These are phyloP conservation scores for Citrus maxima DNA, from an alignment of 345 rosid genomes.

Conservation along the genomic window DNA sequence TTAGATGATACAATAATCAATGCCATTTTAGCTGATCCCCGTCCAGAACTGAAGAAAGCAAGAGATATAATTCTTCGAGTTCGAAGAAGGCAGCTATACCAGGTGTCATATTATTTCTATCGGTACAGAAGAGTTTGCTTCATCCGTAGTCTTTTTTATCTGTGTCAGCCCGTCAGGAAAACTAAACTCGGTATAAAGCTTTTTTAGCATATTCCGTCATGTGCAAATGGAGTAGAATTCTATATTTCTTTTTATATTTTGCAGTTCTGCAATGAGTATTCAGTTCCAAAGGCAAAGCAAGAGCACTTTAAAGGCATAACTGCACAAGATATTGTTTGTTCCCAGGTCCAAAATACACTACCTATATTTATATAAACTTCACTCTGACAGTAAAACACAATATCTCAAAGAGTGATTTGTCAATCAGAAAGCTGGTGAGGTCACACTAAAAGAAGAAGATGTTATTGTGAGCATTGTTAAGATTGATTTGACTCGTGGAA, in stretches of 20 bases:
- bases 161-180: not conserved
- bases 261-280: slow-evolving; percentile 49
- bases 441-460: slow-evolving; percentile 46
- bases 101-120: slow-evolving; percentile 29
- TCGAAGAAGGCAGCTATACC: slow-evolving; percentile 57
- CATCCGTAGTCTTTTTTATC: not conserved
- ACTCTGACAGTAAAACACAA: not conserved
- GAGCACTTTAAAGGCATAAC: slow-evolving; percentile 44
- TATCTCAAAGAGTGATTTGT: slow-evolving; percentile 14
- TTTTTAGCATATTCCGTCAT: not conserved
- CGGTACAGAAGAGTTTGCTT: not conserved
- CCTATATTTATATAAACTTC: not conserved
- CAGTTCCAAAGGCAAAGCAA: slow-evolving; percentile 41
- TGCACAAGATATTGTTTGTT: slow-evolving; percentile 48
- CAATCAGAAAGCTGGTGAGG: slow-evolving; percentile 23
- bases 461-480: slow-evolving; percentile 36
- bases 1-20: slow-evolving; percentile 58
- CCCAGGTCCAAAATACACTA: slow-evolving; percentile 31
- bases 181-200: not conserved
- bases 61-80: slow-evolving; percentile 54
- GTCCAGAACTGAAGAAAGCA: slow-evolving; percentile 44
- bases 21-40: slow-evolving; percentile 45
- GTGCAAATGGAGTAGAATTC: not conserved
- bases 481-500: slow-evolving; percentile 53
- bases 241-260: not conserved